Percentiles rank a stretch among this genome's conserved stretches.
Conservation (phyloP, 1,284 basidiomycete genomes). For the Fomes fomentarius region DNA sequence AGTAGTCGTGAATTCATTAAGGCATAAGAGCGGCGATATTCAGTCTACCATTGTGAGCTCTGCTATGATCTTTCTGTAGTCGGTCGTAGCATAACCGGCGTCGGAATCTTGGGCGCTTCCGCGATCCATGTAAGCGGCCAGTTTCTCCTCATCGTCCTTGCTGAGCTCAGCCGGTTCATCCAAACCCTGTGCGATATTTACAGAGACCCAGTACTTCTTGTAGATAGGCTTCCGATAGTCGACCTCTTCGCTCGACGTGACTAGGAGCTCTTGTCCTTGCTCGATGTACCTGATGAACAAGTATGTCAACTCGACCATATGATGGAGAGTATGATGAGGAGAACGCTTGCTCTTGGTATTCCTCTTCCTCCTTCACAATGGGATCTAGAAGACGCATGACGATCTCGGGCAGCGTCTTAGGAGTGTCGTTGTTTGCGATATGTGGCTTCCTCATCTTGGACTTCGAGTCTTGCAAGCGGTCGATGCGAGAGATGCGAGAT, state of each 20-base stretch:
- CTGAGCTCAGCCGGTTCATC: constrained; percentile 42
- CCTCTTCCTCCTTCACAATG: constrained; percentile 67
- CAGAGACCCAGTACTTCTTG: constrained; percentile 56
- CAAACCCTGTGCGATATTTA: constrained; percentile 47
- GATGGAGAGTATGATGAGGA: too few relatives aligned
- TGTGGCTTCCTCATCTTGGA: constrained; percentile 33
- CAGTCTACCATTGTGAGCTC: constrained; percentile 23
- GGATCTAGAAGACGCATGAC: constrained; percentile 70
- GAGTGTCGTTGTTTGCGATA: constrained; percentile 37
- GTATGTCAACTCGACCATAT: too few relatives aligned
- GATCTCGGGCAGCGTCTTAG: constrained; percentile 66
- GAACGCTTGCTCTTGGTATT: constrained; percentile 75
- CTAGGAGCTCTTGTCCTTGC: constrained; percentile 66
- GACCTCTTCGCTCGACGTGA: constrained; percentile 40
- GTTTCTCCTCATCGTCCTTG: constrained; percentile 41
- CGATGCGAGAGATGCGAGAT: constrained; percentile 43
- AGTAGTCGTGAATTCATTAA: background rate
- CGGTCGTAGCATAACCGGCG: constrained; percentile 36
- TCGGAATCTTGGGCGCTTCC: constrained; percentile 37
- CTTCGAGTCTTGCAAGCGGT: constrained; percentile 38
- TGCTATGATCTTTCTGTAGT: constrained; percentile 42
- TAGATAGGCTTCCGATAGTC: constrained; percentile 51
- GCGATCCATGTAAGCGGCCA: constrained; percentile 41
- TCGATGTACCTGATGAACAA: constrained; percentile 64
- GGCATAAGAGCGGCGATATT: too few relatives aligned